Conservation (phyloP, 176 grass and related monocot genomes). For the Oryza nivara region DNA sequence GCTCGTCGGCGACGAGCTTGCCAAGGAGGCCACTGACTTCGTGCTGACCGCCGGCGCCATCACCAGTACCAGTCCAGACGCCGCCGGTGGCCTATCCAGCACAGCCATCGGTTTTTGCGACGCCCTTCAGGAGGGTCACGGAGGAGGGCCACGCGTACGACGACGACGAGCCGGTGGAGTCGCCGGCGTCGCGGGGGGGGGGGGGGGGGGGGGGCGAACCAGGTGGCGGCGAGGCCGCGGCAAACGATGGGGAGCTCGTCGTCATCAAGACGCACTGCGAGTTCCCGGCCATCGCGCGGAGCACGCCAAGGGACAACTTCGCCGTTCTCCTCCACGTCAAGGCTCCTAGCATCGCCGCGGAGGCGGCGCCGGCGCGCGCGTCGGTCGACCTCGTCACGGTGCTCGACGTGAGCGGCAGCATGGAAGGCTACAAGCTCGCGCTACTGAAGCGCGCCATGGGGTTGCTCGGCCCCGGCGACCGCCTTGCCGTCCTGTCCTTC, state of each 20-base stretch:
- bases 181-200: neutral
- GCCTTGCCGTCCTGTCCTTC: neutral
- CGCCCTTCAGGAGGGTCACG: neutral
- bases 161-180: constrained; percentile 18
- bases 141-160: neutral
- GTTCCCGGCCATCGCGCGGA: constrained; percentile 29
- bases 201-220: neutral
- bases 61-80: neutral
- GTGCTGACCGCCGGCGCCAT: too few relatives aligned
- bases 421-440: constrained; percentile 20
- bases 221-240: neutral
- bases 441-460: neutral
- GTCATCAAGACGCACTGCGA: constrained; percentile 48
- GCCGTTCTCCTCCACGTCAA: constrained; percentile 39
- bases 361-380: neutral
- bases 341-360: constrained; percentile 27
- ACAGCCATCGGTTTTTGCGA: neutral
- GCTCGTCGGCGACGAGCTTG: too few relatives aligned
- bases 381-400: constrained; percentile 54
- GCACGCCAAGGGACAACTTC: constrained; percentile 35
- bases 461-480: neutral
- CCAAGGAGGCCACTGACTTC: too few relatives aligned
- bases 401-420: constrained; percentile 60
- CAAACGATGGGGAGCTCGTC: constrained; percentile 3
- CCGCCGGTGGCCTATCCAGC: neutral